These are phyloP conservation scores for Lachancea nothofagi DNA, from an alignment of 805 yeast species.

Conservation along the genomic window DNA sequence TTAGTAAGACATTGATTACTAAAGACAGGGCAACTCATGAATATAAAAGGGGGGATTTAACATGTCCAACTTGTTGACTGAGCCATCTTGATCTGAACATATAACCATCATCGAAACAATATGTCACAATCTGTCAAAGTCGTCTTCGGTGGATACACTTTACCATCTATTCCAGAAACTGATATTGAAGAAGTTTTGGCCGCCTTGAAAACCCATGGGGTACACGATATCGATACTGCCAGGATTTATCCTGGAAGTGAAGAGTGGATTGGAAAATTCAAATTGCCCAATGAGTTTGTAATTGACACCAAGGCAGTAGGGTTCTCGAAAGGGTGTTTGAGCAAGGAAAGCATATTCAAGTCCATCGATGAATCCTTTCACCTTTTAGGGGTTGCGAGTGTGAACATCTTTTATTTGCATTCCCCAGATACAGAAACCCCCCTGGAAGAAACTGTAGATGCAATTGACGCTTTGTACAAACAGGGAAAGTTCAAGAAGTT, in stretches of 20 bases:
- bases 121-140: not conserved
- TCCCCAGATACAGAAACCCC: slow-evolving; percentile 25
- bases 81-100: not conserved
- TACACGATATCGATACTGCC: slow-evolving; percentile 1
- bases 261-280: not conserved
- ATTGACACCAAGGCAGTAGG: slow-evolving; percentile 12
- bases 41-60: no score
- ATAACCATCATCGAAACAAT: not conserved
- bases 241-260: slow-evolving; percentile 3
- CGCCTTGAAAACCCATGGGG: not conserved
- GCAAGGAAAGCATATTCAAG: slow-evolving; percentile 13
- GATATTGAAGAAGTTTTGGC: not conserved
- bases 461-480: slow-evolving; percentile 21
- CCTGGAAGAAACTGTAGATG: slow-evolving; percentile 21
- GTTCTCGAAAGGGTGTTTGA: slow-evolving; percentile 12
- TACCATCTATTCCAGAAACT: not conserved
- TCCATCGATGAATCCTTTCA: slow-evolving; percentile 14
- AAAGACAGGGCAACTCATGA: no score
- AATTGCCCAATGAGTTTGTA: not conserved
- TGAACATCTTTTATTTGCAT: slow-evolving; percentile 22
- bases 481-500: slow-evolving; percentile 22
- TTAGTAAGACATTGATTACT: no score
- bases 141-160: slow-evolving; percentile 1
- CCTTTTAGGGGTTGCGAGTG: slow-evolving; percentile 15
- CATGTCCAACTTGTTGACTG: no score